Evolutionary conservation across 140 eudicot genomes (phyloP).

Genomic region (Oenanthe javanica): DNA sequence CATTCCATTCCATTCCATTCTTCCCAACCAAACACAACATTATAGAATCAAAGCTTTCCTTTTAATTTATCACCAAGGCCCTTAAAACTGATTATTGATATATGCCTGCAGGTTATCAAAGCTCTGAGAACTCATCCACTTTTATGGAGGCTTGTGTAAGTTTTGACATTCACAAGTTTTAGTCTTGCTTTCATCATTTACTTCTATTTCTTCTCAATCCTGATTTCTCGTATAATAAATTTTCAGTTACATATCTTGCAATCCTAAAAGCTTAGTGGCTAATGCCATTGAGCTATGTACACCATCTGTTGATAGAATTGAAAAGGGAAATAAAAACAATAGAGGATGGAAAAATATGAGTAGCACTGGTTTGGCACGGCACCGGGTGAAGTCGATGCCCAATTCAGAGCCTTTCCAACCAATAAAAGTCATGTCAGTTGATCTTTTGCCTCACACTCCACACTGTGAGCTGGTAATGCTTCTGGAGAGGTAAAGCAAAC

Average conservation of each 20-base stretch:
- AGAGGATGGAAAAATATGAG: conserved; percentile 78
- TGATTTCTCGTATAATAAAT: conserved; percentile 1
- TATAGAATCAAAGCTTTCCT: neutral
- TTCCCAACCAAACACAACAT: too few species aligned
- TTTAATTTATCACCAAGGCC: too few species aligned
- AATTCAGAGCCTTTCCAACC: conserved; percentile 82
- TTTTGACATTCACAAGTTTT: conserved; percentile 12
- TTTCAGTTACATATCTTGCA: conserved; percentile 85
- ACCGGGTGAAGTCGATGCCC: conserved; percentile 86
- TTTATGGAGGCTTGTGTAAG: conserved; percentile 87
- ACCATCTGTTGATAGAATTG: conserved; percentile 64
- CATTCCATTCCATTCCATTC: too few species aligned
- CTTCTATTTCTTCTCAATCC: neutral
- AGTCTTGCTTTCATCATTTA: neutral
- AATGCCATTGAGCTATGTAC: conserved; percentile 95
- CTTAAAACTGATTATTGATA: neutral
- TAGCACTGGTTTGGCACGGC: conserved; percentile 79
- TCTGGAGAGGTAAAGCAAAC: conserved; percentile 58
- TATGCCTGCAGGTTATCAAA: conserved; percentile 60
- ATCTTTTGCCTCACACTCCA: conserved; percentile 86
- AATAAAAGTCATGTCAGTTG: conserved; percentile 90
- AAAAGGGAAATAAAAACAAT: conserved; percentile 60
- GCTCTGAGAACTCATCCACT: conserved; percentile 80
- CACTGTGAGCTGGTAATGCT: conserved; percentile 95
- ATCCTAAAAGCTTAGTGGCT: conserved; percentile 91